These are phyloP conservation scores for Quercus phellos DNA, from an alignment of 331 rosid species.

Conservation along the genomic window DNA sequence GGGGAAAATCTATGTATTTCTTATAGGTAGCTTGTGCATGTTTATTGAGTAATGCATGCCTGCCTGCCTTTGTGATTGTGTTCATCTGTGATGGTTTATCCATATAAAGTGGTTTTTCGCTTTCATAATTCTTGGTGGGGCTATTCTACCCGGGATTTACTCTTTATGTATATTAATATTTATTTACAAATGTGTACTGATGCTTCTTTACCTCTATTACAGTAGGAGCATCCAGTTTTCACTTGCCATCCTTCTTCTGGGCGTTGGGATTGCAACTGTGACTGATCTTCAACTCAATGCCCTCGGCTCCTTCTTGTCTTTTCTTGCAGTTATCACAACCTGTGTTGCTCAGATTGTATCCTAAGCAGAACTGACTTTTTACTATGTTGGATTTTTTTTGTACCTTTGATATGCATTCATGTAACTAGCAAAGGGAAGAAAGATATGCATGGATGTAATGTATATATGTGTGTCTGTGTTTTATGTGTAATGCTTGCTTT, in stretches of 20 bases:
- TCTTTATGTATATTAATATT: background rate
- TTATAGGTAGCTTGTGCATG: background rate
- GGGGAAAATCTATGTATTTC: background rate
- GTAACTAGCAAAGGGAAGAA: background rate
- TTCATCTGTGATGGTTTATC: background rate
- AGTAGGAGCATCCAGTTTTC: slow-evolving; percentile 72
- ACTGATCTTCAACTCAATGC: slow-evolving; percentile 87
- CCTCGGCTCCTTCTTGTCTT: slow-evolving; percentile 69
- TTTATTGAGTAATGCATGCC: background rate
- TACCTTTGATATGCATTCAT: background rate
- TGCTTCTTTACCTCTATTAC: slow-evolving; percentile 18
- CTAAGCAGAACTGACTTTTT: slow-evolving; percentile 25
- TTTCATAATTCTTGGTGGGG: background rate
- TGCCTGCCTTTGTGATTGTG: background rate
- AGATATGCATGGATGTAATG: background rate
- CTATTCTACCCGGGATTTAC: background rate
- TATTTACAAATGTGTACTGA: slow-evolving; percentile 9
- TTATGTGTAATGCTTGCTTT: background rate
- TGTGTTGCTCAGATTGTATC: slow-evolving; percentile 93
- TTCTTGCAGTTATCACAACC: slow-evolving; percentile 75
- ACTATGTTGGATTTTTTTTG: background rate
- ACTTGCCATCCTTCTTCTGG: slow-evolving; percentile 59
- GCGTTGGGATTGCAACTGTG: slow-evolving; percentile 85
- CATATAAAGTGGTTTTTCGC: background rate
- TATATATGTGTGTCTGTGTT: background rate